Conservation (phyloP, 108 stramenopile species). For the Cylindrotheca fusiformis region DNA sequence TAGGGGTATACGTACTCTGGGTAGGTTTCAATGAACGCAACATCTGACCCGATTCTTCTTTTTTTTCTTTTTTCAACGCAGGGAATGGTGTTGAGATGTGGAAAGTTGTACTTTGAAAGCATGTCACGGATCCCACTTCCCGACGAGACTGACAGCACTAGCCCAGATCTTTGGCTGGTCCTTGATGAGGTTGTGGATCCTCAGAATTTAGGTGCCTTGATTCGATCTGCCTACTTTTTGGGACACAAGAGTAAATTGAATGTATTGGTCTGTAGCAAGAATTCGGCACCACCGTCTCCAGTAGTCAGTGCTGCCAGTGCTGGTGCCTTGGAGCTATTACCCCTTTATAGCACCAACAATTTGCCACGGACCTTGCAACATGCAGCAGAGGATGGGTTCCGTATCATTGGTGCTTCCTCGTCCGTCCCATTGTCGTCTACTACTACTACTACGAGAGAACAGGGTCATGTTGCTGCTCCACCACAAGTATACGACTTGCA, state of each 20-base stretch:
- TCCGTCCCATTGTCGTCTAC: constrained; percentile 28
- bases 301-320: constrained; percentile 83
- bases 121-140: constrained; percentile 47
- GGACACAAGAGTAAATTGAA: constrained; percentile 46
- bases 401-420: constrained; percentile 80
- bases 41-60: not conserved
- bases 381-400: constrained; percentile 86
- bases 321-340: constrained; percentile 79
- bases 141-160: not conserved
- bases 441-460: not conserved
- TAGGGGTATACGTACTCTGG: not conserved
- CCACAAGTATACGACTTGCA: constrained; percentile 47
- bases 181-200: constrained; percentile 93
- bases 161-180: constrained; percentile 65
- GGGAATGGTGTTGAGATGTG: constrained; percentile 82
- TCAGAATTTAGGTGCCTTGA: constrained; percentile 84
- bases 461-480: not conserved
- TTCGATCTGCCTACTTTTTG: constrained; percentile 83
- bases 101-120: constrained; percentile 61
- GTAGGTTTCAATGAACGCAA: not conserved
- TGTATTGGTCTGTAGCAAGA: constrained; percentile 82
- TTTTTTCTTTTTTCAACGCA: constrained; percentile 1
- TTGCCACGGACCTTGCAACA: constrained; percentile 73
- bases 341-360: constrained; percentile 74
- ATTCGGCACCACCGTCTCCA: constrained; percentile 82